Percentiles rank a stretch among this genome's conserved stretches.
Evolutionary conservation across 2,329 filamentous ascomycete species (phyloP).

Genomic region (Arthrobotrys sphaeroides): DNA sequence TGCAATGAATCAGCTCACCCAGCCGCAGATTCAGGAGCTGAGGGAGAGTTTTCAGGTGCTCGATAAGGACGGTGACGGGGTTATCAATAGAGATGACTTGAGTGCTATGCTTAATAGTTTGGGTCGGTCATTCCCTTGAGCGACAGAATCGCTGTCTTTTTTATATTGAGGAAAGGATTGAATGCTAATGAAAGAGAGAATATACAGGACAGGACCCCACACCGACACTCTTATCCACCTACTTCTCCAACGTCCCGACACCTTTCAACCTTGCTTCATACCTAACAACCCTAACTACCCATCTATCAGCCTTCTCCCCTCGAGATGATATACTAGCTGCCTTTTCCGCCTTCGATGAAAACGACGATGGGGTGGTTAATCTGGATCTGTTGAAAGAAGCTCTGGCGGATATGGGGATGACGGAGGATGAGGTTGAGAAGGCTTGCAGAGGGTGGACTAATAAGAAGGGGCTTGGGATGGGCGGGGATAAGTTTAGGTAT

Average conservation of each 20-base stretch:
- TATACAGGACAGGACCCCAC: slow-evolving; percentile 75
- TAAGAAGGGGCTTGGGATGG: slow-evolving; percentile 69
- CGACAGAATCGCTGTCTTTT: no score
- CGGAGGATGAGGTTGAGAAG: slow-evolving; percentile 78
- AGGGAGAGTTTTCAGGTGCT: slow-evolving; percentile 93
- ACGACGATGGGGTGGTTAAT: slow-evolving; percentile 93
- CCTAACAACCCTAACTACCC: slow-evolving; percentile 79
- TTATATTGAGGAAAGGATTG: background rate
- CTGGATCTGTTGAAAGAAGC: slow-evolving; percentile 82
- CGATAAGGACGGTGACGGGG: slow-evolving; percentile 85
- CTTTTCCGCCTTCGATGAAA: slow-evolving; percentile 93
- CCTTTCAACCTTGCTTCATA: slow-evolving; percentile 86
- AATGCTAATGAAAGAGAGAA: no score
- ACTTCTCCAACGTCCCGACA: slow-evolving; percentile 79
- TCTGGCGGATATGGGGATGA: slow-evolving; percentile 76
- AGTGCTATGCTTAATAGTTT: slow-evolving; percentile 87
- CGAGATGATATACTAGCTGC: slow-evolving; percentile 84
- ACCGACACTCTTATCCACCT: slow-evolving; percentile 74
- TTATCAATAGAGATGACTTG: slow-evolving; percentile 82
- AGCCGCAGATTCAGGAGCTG: slow-evolving; percentile 83
- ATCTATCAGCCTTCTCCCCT: slow-evolving; percentile 78
- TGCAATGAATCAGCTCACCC: slow-evolving; percentile 70
- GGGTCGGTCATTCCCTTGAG: no score
- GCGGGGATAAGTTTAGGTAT: slow-evolving; percentile 89
- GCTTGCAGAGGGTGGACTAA: slow-evolving; percentile 88